Evolutionary conservation across 2,329 filamentous ascomycete genomes (phyloP).

Genomic region (Penicillium polonicum): DNA sequence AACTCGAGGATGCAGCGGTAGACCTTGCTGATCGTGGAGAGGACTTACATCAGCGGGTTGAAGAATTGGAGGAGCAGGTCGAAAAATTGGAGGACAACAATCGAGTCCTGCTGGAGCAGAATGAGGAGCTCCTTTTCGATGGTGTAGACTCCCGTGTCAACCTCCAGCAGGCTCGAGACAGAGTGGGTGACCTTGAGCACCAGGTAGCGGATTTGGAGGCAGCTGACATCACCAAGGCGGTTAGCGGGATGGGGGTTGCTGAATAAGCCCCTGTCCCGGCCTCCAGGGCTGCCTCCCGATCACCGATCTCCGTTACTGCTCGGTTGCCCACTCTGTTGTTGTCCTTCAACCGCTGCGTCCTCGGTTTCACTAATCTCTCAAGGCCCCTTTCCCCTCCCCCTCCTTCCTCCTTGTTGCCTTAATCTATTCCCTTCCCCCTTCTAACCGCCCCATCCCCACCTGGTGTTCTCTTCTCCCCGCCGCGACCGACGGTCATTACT

Average conservation of each 20-base stretch:
- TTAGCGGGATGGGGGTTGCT: background rate
- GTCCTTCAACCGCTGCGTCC: background rate
- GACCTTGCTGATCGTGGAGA: background rate
- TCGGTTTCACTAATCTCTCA: no score
- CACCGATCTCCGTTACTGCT: background rate
- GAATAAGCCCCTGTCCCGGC: background rate
- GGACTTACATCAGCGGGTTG: background rate
- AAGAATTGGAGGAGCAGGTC: no score
- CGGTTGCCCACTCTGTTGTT: background rate
- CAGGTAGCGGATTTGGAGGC: no score
- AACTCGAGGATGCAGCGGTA: background rate
- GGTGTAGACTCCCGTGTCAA: no score
- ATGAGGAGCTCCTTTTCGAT: no score
- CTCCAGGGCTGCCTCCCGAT: no score
- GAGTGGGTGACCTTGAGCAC: no score
- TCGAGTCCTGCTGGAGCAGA: no score
- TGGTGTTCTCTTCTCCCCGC: background rate
- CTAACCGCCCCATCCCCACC: background rate
- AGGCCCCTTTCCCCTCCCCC: background rate
- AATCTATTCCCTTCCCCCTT: background rate
- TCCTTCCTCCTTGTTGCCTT: background rate
- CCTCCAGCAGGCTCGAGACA: no score
- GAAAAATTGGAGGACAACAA: background rate
- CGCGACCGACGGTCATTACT: background rate
- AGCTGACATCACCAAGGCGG: background rate